Conservation (phyloP, 108 stramenopile genomes). For the Skeletonema tropicum region DNA sequence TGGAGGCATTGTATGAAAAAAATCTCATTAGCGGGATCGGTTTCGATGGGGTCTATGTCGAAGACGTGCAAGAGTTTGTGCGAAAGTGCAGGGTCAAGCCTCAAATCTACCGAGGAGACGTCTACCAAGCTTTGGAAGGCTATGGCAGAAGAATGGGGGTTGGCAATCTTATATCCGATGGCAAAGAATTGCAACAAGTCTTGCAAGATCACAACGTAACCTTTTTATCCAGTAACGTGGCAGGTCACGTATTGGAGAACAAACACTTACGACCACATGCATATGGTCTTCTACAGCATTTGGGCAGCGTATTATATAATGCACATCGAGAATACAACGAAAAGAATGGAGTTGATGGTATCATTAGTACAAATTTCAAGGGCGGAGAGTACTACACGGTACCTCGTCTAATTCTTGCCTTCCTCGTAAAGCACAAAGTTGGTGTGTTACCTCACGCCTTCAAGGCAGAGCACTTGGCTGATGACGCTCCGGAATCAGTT, state of each 20-base stretch:
- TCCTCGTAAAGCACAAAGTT: slow-evolving; percentile 35
- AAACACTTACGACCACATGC: slow-evolving; percentile 30
- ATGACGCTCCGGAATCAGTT: slow-evolving; percentile 45
- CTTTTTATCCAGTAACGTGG: slow-evolving; percentile 39
- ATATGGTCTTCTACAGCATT: slow-evolving; percentile 30
- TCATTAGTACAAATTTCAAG: slow-evolving; percentile 6
- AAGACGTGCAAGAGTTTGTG: slow-evolving; percentile 28
- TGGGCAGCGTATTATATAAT: slow-evolving; percentile 33
- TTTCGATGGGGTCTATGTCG: slow-evolving; percentile 16
- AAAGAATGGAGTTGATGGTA: slow-evolving; percentile 4
- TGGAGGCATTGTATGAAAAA: slow-evolving; percentile 32
- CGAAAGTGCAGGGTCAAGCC: slow-evolving; percentile 22
- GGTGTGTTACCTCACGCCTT: slow-evolving; percentile 37
- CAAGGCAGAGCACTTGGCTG: slow-evolving; percentile 47
- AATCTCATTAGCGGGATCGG: slow-evolving; percentile 38
- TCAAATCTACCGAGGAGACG: slow-evolving; percentile 40
- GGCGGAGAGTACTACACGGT: slow-evolving; percentile 44
- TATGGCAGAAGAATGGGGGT: slow-evolving; percentile 28
- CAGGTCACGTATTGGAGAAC: slow-evolving; percentile 30
- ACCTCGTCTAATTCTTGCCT: slow-evolving; percentile 37
- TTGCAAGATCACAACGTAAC: slow-evolving; percentile 35
- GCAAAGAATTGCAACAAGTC: slow-evolving; percentile 19
- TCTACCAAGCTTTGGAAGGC: slow-evolving; percentile 38
- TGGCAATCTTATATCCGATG: not conserved
- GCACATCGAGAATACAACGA: slow-evolving; percentile 28